Percentiles rank a stretch among this genome's conserved stretches.
These are phyloP conservation scores for Edaphochlamys debaryana DNA, from an alignment of 139 green algal species.

Conservation along the genomic window DNA sequence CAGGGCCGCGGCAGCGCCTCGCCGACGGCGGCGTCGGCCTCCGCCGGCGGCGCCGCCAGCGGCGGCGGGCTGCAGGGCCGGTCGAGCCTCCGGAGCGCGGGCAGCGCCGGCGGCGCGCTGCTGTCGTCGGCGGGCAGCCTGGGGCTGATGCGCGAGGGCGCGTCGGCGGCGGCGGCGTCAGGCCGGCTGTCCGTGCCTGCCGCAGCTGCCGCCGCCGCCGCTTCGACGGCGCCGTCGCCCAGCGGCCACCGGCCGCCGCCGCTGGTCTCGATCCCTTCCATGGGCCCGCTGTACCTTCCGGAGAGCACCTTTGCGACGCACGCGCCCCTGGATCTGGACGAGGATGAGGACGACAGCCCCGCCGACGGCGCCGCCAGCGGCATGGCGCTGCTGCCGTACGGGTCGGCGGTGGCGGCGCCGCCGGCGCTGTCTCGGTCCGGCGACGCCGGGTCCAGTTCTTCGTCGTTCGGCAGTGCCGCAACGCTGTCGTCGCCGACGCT, in stretches of 20 bases:
- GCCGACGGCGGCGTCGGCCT: no score
- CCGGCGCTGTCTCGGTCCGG: neutral
- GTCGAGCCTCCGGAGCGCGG: no score
- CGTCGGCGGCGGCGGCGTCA: no score
- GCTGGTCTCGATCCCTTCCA: conserved; percentile 1
- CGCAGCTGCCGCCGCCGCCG: no score
- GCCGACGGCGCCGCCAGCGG: neutral
- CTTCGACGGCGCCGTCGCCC: neutral
- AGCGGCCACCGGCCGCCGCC: neutral
- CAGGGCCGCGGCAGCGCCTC: no score
- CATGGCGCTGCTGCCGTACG: conserved; percentile 8
- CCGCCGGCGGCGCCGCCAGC: no score
- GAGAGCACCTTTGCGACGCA: conserved; percentile 39
- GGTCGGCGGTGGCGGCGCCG: neutral
- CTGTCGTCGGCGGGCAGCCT: no score
- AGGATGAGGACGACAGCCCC: conserved; percentile 18
- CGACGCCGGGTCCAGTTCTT: neutral
- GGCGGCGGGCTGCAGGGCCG: no score
- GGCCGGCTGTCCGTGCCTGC: neutral
- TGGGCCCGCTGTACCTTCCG: conserved; percentile 18
- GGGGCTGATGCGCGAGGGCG: no score
- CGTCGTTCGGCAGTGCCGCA: neutral
- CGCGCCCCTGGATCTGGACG: conserved; percentile 22
- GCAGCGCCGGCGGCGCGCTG: no score
- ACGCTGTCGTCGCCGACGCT: neutral